phyloP scores from a whole-genome alignment of 2,329 filamentous ascomycete genomes.

The Sporothrix euskadiensis region DNA sequence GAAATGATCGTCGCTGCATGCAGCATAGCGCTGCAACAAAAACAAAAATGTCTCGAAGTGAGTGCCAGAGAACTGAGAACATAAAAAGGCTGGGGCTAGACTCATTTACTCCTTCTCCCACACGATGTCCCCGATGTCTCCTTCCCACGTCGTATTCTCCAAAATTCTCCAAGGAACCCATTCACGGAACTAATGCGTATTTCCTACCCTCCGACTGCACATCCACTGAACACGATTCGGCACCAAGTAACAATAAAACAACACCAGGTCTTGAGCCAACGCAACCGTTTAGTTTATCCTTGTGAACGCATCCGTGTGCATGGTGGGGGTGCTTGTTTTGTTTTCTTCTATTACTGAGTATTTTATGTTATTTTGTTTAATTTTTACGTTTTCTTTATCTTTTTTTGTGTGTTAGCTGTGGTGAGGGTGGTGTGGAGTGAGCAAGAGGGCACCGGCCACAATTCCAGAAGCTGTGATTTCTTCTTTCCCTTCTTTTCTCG shows the following conservation, averaged over 20 bases:
- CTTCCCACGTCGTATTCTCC: not conserved
- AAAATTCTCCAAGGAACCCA: not conserved
- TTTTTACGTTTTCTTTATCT: not conserved
- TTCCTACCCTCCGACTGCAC: conserved; percentile 1
- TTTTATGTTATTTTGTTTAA: not conserved
- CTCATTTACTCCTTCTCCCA: too few species aligned
- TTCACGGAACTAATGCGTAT: too few species aligned
- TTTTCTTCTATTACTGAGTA: not conserved
- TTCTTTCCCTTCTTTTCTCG: not conserved
- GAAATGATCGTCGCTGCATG: not conserved
- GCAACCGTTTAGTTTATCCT: conserved; percentile 5
- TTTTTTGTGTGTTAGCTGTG: not conserved
- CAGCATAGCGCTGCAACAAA: not conserved
- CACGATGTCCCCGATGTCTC: not conserved
- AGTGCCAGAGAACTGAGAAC: too few species aligned
- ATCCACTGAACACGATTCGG: not conserved
- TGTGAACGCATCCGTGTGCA: not conserved
- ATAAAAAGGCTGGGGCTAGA: not conserved
- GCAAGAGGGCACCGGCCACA: not conserved
- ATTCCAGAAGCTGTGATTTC: conserved; percentile 12
- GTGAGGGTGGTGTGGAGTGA: not conserved
- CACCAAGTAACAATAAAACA: too few species aligned
- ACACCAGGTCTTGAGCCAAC: not conserved
- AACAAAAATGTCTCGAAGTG: not conserved
- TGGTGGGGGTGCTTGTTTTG: not conserved